phyloP scores from a whole-genome alignment of 1,284 basidiomycete genomes.

The Polyporus tsugae region DNA sequence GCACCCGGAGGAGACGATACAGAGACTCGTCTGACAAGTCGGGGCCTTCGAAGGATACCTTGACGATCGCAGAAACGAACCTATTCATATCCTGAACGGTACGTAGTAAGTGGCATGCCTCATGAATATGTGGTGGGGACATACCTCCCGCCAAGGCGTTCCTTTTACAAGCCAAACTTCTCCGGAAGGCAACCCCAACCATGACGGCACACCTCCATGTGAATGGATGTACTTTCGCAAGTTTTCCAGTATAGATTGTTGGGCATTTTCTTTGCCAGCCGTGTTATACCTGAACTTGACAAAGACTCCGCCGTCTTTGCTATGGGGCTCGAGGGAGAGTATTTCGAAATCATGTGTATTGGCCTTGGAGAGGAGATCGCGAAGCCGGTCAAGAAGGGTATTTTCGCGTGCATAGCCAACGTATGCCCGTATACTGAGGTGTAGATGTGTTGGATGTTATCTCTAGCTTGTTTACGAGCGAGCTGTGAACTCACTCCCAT shows the following conservation, averaged over 20 bases:
- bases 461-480: background rate
- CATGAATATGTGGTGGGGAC: slow-evolving; percentile 29
- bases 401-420: slow-evolving; percentile 66
- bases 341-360: slow-evolving; percentile 64
- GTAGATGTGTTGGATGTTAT: background rate
- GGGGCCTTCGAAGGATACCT: slow-evolving; percentile 87
- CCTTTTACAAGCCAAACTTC: slow-evolving; percentile 85
- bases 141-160: slow-evolving; percentile 84
- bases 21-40: slow-evolving; percentile 83
- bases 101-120: background rate
- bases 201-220: slow-evolving; percentile 69
- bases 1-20: slow-evolving; percentile 75
- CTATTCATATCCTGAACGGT: slow-evolving; percentile 81
- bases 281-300: slow-evolving; percentile 77
- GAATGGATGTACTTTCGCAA: slow-evolving; percentile 52
- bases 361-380: slow-evolving; percentile 57
- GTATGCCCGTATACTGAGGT: slow-evolving; percentile 64
- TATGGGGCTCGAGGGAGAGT: slow-evolving; percentile 64
- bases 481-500: slow-evolving; percentile 55
- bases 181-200: slow-evolving; percentile 62
- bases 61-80: slow-evolving; percentile 77
- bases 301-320: slow-evolving; percentile 90
- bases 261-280: slow-evolving; percentile 48
- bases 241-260: slow-evolving; percentile 58
- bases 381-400: slow-evolving; percentile 55